phyloP scores from a whole-genome alignment of 2,329 filamentous ascomycete species.

The Neodidymelliopsis sp. region DNA sequence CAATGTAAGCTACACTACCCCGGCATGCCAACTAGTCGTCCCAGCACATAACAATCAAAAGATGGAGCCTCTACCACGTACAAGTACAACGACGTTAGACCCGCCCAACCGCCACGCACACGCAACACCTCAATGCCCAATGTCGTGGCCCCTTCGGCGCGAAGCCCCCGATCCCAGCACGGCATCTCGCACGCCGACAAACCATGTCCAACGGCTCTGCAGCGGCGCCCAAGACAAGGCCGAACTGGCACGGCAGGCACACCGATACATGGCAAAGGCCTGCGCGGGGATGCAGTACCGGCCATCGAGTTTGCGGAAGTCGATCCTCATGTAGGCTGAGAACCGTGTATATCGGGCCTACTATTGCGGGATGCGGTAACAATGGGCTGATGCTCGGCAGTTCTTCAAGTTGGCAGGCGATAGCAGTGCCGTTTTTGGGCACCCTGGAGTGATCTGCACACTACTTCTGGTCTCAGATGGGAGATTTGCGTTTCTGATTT shows the following conservation, averaged over 20 bases:
- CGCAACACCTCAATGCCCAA: background rate
- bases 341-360: constrained; percentile 1
- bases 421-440: constrained; percentile 8
- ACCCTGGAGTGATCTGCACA: background rate
- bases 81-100: too few species aligned
- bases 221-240: constrained; percentile 5
- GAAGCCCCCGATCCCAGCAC: constrained; percentile 5
- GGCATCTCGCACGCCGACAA: constrained; percentile 2
- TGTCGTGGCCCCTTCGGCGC: constrained; percentile 1
- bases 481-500: background rate
- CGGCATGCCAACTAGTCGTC: too few species aligned
- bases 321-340: background rate
- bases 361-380: background rate
- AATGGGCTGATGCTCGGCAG: constrained; percentile 2
- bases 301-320: background rate
- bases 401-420: background rate
- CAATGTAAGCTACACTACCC: too few species aligned
- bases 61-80: too few species aligned
- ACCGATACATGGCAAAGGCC: background rate
- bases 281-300: background rate
- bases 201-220: constrained; percentile 6
- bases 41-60: too few species aligned
- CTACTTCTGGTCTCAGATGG: background rate
- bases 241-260: background rate
- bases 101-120: background rate